A percentile compares a stretch with the other conserved stretches of the same genome.
Conservation (phyloP, 1,284 basidiomycete genomes). For the Fomitopsis palustris region DNA sequence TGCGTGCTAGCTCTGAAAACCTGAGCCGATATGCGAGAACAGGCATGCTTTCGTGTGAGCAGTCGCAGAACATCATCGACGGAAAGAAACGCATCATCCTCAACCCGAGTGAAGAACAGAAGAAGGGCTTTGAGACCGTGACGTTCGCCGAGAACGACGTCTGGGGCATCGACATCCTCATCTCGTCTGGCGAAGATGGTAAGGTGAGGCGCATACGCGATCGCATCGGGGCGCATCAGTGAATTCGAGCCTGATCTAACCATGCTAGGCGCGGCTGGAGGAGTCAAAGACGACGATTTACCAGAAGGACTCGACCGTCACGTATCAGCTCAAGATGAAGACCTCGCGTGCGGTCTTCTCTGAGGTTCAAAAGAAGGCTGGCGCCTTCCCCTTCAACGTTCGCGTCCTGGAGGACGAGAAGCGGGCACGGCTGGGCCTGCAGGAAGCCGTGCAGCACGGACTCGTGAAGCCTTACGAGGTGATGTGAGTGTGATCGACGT, state of each 20-base stretch:
- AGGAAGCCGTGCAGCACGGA: slow-evolving; percentile 93
- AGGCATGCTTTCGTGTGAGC: slow-evolving; percentile 92
- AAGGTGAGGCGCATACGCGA: slow-evolving; percentile 53
- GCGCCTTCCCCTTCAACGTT: slow-evolving; percentile 97
- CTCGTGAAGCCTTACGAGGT: slow-evolving; percentile 90
- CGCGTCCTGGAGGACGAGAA: slow-evolving; percentile 94
- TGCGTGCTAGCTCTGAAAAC: background rate
- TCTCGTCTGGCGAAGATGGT: slow-evolving; percentile 87
- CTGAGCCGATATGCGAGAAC: slow-evolving; percentile 3
- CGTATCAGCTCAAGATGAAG: slow-evolving; percentile 98
- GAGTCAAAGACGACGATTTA: slow-evolving; percentile 91
- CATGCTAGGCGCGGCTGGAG: slow-evolving; percentile 74
- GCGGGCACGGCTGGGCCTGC: slow-evolving; percentile 90
- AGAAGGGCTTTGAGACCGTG: slow-evolving; percentile 78
- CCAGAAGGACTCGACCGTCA: slow-evolving; percentile 84
- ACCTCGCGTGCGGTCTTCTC: slow-evolving; percentile 93
- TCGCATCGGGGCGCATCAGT: slow-evolving; percentile 6
- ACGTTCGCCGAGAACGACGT: slow-evolving; percentile 94
- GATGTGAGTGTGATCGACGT: slow-evolving; percentile 50
- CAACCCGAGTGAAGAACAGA: slow-evolving; percentile 83
- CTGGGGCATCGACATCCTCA: slow-evolving; percentile 91
- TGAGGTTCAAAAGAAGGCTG: slow-evolving; percentile 97
- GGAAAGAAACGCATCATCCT: slow-evolving; percentile 95
- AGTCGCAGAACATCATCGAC: slow-evolving; percentile 91
- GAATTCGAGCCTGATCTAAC: background rate